Evolutionary conservation across 1,284 basidiomycete species (phyloP), one percentile per base, ranked within the genome.

Genomic region (Tylopilus sp.): DNA sequence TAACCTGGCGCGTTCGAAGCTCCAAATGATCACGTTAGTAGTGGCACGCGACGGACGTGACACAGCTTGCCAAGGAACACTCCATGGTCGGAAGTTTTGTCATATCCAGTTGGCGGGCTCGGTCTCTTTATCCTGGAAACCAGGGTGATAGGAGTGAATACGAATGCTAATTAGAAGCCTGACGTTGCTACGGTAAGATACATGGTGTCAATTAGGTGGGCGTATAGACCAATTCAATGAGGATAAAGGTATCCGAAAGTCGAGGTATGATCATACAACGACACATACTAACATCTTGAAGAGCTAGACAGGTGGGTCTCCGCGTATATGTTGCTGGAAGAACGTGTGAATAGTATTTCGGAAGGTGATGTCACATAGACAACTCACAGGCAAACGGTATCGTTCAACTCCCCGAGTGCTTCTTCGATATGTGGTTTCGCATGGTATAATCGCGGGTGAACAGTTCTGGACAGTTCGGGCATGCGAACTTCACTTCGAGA

Each of bases 371-470:
- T 15, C 19, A 43, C 28, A 31, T 13, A 17, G n/a, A 22, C 5
- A 4, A 53, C 63, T 57, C 37, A 67, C 63, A 20, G 7, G 33
- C 19, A 20, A 11, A 47, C 20, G 9, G 8, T 17, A 42, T 36
- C 44, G 31, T 19, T 51, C 37, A 54, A 26, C 20, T 37, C 10
- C 35, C n/a, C 3, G 45, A 1, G 44, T 59, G 60, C 39, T 58
- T 66, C 20, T 14, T 53, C 24, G 14, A 24, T 0, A 55, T 2
- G 26, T 68, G 66, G 7, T 14, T 36, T 10, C 52, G 49, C 41
- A 59, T 41, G 6, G 70, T 67, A 32, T 70, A 10, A 46, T n/a
- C 45, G 19, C 70, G 70, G 9, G 69, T 67, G 46, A 72, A 68
- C 36, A 33, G 40, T 22, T 61, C 60, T 3, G 19, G 4, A 25